Evolutionary conservation across 2,329 filamentous ascomycete species (phyloP), one percentile per base, ranked within the genome.

Genomic region (Nemania serpens): DNA sequence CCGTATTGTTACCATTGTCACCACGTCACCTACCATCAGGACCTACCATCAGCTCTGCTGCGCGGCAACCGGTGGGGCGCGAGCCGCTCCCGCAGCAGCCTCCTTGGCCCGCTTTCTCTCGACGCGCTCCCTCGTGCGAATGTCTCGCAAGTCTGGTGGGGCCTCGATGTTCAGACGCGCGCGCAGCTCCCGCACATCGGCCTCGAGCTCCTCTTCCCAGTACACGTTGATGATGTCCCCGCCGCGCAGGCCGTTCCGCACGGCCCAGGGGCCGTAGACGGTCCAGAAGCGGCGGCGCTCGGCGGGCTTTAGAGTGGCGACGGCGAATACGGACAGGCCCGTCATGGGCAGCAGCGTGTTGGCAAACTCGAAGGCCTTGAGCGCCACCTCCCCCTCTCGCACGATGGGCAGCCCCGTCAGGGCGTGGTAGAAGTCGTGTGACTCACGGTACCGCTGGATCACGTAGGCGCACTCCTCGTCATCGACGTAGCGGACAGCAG

Each of bases 291-390:
- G 80, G 61, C 82, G 79, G 71, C 94, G 85, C 78, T 97, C 94
- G 5, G 89, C 87, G 17, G 89, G 77, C 77, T 96, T 96, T 70
- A 96, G 82, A 9, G 93, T 95, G 47, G 93, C 90, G 25, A 96
- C 91, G 1, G 93, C 92, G 60, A 93, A 86, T 54, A 96, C 82
- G 72, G 90, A 92, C 66, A 99, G 76, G 0, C 91, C 95, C 9
- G 95, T 96, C 95, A 99, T 99, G 0, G 95, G 95, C 56, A 99
- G 79, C 36, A 96, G 78, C 1, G 93, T 98, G 73, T 98, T 99
- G 25, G 93, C 88, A 75, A 97, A 99, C 79, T 99, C 95, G 68
- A 99, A 97, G 0, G 93, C 93, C 78, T 99, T 99, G 68, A 99
- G 84, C n/a, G 94, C 95, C 12, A 99, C 85, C 80, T 99, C 95